Percentiles rank a stretch among this genome's conserved stretches.
Evolutionary conservation across 495 filamentous ascomycete genomes (phyloP).

Genomic region (Penicillium simplicissimum): DNA sequence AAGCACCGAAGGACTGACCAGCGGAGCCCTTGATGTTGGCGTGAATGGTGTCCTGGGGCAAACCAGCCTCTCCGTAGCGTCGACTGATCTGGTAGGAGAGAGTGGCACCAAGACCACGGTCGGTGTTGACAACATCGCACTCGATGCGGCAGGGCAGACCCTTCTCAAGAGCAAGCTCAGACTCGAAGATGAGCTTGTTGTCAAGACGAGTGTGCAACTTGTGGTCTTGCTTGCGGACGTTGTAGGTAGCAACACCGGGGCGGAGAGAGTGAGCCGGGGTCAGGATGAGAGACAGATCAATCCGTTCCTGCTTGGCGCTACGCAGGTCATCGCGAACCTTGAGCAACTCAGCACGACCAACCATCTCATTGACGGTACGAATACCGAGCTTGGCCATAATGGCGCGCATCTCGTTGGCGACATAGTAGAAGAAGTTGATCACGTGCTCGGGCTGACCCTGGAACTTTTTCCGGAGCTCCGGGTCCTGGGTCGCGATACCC

Average conservation of each 20-base stretch:
- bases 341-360: slow-evolving; percentile 87
- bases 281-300: slow-evolving; percentile 93
- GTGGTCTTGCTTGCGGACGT: slow-evolving; percentile 98
- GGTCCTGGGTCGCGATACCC: slow-evolving; percentile 96
- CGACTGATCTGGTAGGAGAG: slow-evolving; percentile 96
- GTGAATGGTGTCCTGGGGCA: slow-evolving; percentile 95
- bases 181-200: slow-evolving; percentile 98
- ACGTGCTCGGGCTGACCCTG: slow-evolving; percentile 93
- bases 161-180: slow-evolving; percentile 94
- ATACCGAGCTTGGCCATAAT: slow-evolving; percentile 98
- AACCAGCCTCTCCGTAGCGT: slow-evolving; percentile 83
- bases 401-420: slow-evolving; percentile 94
- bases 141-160: slow-evolving; percentile 93
- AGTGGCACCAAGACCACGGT: slow-evolving; percentile 91
- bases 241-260: slow-evolving; percentile 96
- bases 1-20: slow-evolving; percentile 96
- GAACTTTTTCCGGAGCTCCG: slow-evolving; percentile 94
- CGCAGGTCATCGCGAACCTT: slow-evolving; percentile 87
- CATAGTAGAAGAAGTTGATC: slow-evolving; percentile 99
- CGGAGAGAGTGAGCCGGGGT: slow-evolving; percentile 93
- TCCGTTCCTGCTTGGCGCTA: slow-evolving; percentile 85
- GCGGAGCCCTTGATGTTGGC: slow-evolving; percentile 98
- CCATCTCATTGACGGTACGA: slow-evolving; percentile 97
- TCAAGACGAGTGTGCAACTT: slow-evolving; percentile 90
- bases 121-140: slow-evolving; percentile 97